phyloP scores from a whole-genome alignment of 768 basidiomycete species.

The Tephrocybe rancida region DNA sequence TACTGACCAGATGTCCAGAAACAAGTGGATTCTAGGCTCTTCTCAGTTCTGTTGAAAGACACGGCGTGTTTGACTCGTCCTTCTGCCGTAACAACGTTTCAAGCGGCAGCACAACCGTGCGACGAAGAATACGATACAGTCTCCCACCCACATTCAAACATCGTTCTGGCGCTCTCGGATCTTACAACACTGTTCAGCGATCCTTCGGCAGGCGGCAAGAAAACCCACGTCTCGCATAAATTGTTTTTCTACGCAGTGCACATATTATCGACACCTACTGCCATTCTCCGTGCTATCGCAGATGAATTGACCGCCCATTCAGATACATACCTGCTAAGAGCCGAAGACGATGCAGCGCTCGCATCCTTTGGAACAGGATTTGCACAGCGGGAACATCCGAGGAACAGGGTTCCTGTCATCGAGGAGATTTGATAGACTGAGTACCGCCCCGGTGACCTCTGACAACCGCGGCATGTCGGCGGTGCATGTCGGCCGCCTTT shows the following conservation, averaged over 20 bases:
- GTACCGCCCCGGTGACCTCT: background rate
- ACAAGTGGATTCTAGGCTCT: constrained; percentile 38
- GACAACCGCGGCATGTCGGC: no score
- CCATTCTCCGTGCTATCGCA: constrained; percentile 40
- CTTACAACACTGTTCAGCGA: constrained; percentile 41
- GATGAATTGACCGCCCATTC: constrained; percentile 38
- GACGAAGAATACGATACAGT: constrained; percentile 25
- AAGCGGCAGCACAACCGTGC: constrained; percentile 11
- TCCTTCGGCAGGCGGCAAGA: constrained; percentile 5
- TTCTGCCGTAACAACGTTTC: constrained; percentile 31
- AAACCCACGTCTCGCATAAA: constrained; percentile 56
- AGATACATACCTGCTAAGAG: constrained; percentile 26
- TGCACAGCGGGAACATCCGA: background rate
- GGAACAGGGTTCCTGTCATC: constrained; percentile 4
- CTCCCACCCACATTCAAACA: constrained; percentile 40
- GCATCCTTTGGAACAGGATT: background rate
- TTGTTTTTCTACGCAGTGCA: constrained; percentile 72
- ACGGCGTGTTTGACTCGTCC: constrained; percentile 55
- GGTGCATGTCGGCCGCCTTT: no score
- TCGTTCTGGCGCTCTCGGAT: constrained; percentile 60
- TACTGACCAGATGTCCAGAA: constrained; percentile 26
- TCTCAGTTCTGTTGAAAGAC: constrained; percentile 61
- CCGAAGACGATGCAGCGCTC: background rate
- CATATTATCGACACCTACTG: constrained; percentile 48
- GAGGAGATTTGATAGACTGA: constrained; percentile 13